These are phyloP conservation scores for Mortierella claussenii DNA, from an alignment of 192 early-diverging fungal genomes.

Conservation along the genomic window DNA sequence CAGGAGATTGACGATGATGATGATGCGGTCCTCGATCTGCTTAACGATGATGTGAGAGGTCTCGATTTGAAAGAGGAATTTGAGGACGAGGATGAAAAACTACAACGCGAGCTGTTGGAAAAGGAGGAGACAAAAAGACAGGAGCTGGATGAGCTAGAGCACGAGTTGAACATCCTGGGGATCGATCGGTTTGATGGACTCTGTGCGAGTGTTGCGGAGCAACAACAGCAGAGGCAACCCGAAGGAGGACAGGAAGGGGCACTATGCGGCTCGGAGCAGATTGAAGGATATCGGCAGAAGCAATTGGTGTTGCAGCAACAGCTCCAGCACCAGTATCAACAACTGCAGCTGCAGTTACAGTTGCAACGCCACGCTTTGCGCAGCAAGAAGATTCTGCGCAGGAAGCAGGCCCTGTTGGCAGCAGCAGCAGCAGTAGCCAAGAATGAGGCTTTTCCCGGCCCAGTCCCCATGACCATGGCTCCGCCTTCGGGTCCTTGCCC, in stretches of 20 bases:
- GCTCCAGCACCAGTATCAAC: conserved; percentile 10
- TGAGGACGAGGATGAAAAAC: conserved; percentile 15
- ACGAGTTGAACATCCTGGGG: conserved; percentile 13
- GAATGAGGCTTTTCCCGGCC: background rate
- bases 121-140: background rate
- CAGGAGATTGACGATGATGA: conserved; percentile 16
- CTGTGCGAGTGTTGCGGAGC: background rate
- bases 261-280: background rate
- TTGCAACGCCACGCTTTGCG: conserved; percentile 2
- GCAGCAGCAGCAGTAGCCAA: background rate
- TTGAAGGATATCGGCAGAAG: background rate
- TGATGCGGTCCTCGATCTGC: background rate
- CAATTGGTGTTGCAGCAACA: conserved; percentile 14
- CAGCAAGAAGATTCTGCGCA: background rate
- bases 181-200: conserved; percentile 8
- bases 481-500: too few species aligned
- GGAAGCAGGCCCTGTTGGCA: background rate
- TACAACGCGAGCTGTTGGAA: background rate
- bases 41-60: conserved; percentile 1
- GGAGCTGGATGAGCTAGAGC: conserved; percentile 20
- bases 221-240: background rate
- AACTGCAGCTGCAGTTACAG: conserved; percentile 13
- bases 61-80: conserved; percentile 15
- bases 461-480: background rate
- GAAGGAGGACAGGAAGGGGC: background rate